Percentiles rank a stretch among this genome's conserved stretches.
Evolutionary conservation across 257 asterid species (phyloP).

Genomic region (Solanum medicagineum): DNA sequence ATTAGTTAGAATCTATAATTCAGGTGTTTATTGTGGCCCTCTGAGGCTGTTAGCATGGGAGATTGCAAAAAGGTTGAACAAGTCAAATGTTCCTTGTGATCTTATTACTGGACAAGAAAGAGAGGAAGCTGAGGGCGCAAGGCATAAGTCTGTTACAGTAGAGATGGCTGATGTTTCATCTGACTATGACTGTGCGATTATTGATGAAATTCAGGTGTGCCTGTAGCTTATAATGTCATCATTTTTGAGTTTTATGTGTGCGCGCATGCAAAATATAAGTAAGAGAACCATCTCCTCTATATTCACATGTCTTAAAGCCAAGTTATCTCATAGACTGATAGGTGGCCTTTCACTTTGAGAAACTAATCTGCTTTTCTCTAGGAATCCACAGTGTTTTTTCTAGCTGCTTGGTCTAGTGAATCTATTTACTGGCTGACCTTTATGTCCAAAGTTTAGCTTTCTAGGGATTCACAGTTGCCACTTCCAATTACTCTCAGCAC

Average conservation of each 20-base stretch:
- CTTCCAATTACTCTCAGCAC: not conserved
- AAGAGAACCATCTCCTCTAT: not conserved
- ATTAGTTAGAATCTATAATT: not conserved
- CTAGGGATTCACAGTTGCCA: not conserved
- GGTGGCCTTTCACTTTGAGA: not conserved
- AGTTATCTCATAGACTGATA: not conserved
- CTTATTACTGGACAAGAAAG: slow-evolving; percentile 95
- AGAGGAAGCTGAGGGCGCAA: slow-evolving; percentile 81
- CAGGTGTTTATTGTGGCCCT: slow-evolving; percentile 96
- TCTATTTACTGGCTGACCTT: not conserved
- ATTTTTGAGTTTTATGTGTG: not conserved
- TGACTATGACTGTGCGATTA: slow-evolving; percentile 71
- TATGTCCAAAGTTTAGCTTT: not conserved
- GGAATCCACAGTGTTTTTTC: not conserved
- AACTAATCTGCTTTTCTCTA: not conserved
- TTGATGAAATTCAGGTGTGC: slow-evolving; percentile 92
- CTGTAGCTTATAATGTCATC: not conserved
- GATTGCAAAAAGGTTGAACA: slow-evolving; percentile 79
- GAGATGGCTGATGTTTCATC: slow-evolving; percentile 83
- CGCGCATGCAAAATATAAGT: not conserved
- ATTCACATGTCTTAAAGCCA: not conserved
- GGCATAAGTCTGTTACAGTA: slow-evolving; percentile 80
- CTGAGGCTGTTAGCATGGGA: slow-evolving; percentile 98
- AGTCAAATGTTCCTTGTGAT: slow-evolving; percentile 85
- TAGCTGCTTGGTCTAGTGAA: not conserved